phyloP scores from a whole-genome alignment of 2,329 filamentous ascomycete species.

The Sporothrix mexicana region DNA sequence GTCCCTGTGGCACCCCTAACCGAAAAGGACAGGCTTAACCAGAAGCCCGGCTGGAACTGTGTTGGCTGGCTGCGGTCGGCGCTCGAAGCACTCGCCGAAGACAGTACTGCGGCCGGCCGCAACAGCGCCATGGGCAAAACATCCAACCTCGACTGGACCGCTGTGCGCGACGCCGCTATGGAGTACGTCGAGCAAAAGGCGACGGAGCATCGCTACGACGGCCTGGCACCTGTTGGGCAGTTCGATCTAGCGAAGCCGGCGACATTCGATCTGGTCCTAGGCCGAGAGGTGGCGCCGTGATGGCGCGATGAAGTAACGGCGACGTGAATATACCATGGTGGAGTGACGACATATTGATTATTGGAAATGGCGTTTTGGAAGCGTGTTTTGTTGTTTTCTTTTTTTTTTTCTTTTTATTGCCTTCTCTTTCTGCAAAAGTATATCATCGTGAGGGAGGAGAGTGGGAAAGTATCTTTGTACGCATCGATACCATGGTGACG shows the following conservation, averaged over 20 bases:
- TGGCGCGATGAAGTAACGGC: neutral
- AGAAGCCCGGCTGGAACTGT: slow-evolving; percentile 17
- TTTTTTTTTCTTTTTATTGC: no score
- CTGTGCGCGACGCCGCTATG: slow-evolving; percentile 17
- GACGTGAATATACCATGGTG: no score
- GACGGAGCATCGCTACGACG: slow-evolving; percentile 28
- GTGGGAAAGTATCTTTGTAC: neutral
- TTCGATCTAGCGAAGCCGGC: slow-evolving; percentile 23
- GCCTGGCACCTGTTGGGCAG: slow-evolving; percentile 14
- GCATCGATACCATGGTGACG: neutral
- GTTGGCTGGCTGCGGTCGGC: slow-evolving; percentile 26
- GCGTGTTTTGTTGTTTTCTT: neutral
- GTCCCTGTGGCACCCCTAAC: neutral
- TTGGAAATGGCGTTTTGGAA: slow-evolving; percentile 16
- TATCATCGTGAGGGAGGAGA: neutral
- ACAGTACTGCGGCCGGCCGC: neutral
- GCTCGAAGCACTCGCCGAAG: neutral
- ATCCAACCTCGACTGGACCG: slow-evolving; percentile 19
- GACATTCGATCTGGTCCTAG: slow-evolving; percentile 22
- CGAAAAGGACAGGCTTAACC: neutral
- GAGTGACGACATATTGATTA: neutral
- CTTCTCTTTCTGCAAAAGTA: neutral
- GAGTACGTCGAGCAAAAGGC: slow-evolving; percentile 24
- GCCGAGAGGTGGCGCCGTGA: slow-evolving; percentile 20
- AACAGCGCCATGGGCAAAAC: slow-evolving; percentile 24